Evolutionary conservation across 495 filamentous ascomycete genomes (phyloP).

Genomic region (Neurospora cerealis): DNA sequence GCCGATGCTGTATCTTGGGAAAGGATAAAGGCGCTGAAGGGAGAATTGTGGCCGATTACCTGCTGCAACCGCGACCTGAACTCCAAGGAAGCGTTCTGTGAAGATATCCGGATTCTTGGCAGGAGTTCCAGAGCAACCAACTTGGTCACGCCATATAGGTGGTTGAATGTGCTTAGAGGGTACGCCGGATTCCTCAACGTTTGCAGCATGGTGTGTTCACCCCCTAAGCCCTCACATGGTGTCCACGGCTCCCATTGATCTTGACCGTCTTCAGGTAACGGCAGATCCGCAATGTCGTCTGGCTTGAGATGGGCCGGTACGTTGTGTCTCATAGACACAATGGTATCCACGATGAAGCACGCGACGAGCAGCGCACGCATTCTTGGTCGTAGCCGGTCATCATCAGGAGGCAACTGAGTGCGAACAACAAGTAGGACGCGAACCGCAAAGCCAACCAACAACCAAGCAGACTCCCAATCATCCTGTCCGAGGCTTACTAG

Average conservation of each 20-base stretch:
- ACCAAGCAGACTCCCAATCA: slow-evolving; percentile 47
- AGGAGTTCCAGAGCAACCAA: slow-evolving; percentile 3
- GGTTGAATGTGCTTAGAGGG: slow-evolving; percentile 56
- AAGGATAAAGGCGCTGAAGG: slow-evolving; percentile 6
- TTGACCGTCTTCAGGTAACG: slow-evolving; percentile 51
- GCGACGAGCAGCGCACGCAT: slow-evolving; percentile 44
- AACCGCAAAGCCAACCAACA: slow-evolving; percentile 52
- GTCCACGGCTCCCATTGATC: slow-evolving; percentile 69
- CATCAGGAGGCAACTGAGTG: slow-evolving; percentile 13
- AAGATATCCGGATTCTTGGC: not conserved
- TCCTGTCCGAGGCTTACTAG: slow-evolving; percentile 49
- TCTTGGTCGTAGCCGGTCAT: slow-evolving; percentile 28
- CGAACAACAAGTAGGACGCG: slow-evolving; percentile 45
- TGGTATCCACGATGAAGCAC: slow-evolving; percentile 57
- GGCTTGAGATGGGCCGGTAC: slow-evolving; percentile 43
- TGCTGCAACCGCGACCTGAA: slow-evolving; percentile 5
- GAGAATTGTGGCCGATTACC: slow-evolving; percentile 5
- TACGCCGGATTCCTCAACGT: slow-evolving; percentile 42
- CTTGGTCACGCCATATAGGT: slow-evolving; percentile 25
- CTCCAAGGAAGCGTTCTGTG: not conserved
- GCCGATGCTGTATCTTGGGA: slow-evolving; percentile 1
- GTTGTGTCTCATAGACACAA: slow-evolving; percentile 47
- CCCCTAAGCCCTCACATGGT: slow-evolving; percentile 38
- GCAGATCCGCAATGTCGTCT: slow-evolving; percentile 34
- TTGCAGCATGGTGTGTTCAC: slow-evolving; percentile 18